Base-by-base conservation (phyloP, 805 yeast species). In the Dipodascus albidus region DNA sequence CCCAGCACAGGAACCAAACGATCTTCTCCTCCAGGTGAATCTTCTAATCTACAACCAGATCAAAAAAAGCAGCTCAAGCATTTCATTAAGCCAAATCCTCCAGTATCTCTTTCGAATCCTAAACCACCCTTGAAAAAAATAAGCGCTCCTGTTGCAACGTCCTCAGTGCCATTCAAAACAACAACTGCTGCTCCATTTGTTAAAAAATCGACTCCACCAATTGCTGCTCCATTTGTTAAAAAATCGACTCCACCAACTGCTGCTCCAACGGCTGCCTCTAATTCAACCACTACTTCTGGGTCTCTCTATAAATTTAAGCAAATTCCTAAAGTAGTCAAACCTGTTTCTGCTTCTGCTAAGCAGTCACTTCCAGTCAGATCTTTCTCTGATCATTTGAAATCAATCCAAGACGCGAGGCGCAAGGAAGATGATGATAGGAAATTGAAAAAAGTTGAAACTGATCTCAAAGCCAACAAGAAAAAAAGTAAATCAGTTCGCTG, bases 401-500 rank as follows among this genome's bases (percentile, higher is more conserved):
- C 44, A 6, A 38, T 38, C 44, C 17, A 17, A 17, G 44, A 38
- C 6, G 17, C 44, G 4, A 4, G 44, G 6, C 17, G 20, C 6
- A 38, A 38, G 15, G 44, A 38, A 6, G 44, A n/a, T 19, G 44
- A 38, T 4, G 44, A 38, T 4, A 6, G 33, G 33, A 27, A 27
- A 27, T 27, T 27, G 33, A 38, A 38, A 17, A 38, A 38, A 19
- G 14, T 19, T 4, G 23, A 20, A 6, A 27, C 19, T 14, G 49
- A 47, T 11, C 23, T 8, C 6, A 23, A 47, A 11, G 6, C 24
- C 14, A 15, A 11, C 17, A 52, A 44, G 51, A 51, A 56, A 35
- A 51, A 53, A 23, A 41, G 47, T 15, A 58, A 58, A 47, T 27
- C 50, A 6, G 60, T 59, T 6, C 53, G 27, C 11, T 59, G 60